These are phyloP conservation scores for Oryza nivara DNA, from an alignment of 176 grass and related monocot species.

Conservation along the genomic window DNA sequence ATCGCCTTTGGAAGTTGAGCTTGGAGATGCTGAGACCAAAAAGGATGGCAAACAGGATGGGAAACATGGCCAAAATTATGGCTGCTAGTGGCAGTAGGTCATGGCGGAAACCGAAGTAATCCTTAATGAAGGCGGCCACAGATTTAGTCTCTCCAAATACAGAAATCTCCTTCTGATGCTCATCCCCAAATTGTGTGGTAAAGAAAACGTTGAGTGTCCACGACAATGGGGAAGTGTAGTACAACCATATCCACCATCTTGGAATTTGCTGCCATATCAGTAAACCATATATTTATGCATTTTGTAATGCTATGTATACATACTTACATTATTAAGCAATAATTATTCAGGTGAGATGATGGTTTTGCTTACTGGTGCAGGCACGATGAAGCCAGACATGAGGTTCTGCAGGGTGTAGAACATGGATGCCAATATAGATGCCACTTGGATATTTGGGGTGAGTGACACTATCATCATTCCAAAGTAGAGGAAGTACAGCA, in stretches of 20 bases:
- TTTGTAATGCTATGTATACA: not conserved
- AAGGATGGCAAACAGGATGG: constrained; percentile 51
- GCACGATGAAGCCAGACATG: constrained; percentile 59
- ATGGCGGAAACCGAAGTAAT: constrained; percentile 68
- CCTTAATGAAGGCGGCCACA: constrained; percentile 49
- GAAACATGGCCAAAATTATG: constrained; percentile 50
- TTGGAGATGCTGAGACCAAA: constrained; percentile 70
- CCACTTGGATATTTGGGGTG: constrained; percentile 64
- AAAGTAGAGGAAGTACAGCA: constrained; percentile 69
- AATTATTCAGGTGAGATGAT: too few species aligned
- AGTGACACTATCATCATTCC: constrained; percentile 77
- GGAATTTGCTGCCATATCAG: constrained; percentile 70
- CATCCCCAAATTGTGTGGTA: constrained; percentile 69
- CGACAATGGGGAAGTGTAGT: constrained; percentile 57
- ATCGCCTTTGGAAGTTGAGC: constrained; percentile 80
- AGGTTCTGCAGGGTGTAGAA: constrained; percentile 41
- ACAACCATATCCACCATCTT: constrained; percentile 86
- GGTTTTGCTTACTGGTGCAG: constrained; percentile 58
- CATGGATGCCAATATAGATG: constrained; percentile 59
- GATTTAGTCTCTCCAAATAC: constrained; percentile 68
- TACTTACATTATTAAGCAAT: not conserved
- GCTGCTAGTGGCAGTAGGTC: constrained; percentile 52
- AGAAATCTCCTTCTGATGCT: not conserved
- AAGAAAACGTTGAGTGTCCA: constrained; percentile 77
- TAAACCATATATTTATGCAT: constrained; percentile 20